Evolutionary conservation across 108 stramenopile species (phyloP).

Genomic region (Chaetoceros muelleri): DNA sequence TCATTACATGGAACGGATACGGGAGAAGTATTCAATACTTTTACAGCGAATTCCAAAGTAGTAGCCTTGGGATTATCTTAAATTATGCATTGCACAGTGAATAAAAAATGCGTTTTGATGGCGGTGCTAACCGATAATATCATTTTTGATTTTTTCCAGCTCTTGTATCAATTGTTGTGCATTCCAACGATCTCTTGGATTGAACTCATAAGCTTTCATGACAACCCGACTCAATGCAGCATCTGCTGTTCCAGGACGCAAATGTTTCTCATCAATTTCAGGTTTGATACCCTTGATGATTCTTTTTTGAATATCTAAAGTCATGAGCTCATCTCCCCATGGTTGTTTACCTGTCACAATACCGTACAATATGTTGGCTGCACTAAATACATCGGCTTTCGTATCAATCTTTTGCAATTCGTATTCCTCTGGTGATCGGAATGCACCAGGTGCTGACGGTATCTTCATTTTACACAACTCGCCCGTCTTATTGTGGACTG

Average conservation of each 20-base stretch:
- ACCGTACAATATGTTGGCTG: constrained; percentile 28
- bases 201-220: neutral
- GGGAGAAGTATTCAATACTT: too few relatives aligned
- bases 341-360: constrained; percentile 29
- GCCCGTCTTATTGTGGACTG: constrained; percentile 16
- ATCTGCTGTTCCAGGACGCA: neutral
- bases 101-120: too few relatives aligned
- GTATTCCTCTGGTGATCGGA: constrained; percentile 70
- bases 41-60: too few relatives aligned
- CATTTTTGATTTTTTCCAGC: neutral
- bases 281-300: neutral
- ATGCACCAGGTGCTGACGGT: constrained; percentile 58
- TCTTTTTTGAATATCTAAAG: neutral
- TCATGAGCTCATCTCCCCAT: neutral
- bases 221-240: neutral
- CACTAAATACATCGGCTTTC: constrained; percentile 31
- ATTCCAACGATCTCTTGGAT: neutral
- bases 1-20: too few relatives aligned
- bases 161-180: neutral
- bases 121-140: too few relatives aligned
- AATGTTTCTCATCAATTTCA: neutral
- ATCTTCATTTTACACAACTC: constrained; percentile 51
- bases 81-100: too few relatives aligned
- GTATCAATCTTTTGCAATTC: neutral
- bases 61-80: too few relatives aligned